Evolutionary conservation across 805 yeast genomes (phyloP), one percentile per base, ranked within the genome.

Genomic region (Starmerella floris): DNA sequence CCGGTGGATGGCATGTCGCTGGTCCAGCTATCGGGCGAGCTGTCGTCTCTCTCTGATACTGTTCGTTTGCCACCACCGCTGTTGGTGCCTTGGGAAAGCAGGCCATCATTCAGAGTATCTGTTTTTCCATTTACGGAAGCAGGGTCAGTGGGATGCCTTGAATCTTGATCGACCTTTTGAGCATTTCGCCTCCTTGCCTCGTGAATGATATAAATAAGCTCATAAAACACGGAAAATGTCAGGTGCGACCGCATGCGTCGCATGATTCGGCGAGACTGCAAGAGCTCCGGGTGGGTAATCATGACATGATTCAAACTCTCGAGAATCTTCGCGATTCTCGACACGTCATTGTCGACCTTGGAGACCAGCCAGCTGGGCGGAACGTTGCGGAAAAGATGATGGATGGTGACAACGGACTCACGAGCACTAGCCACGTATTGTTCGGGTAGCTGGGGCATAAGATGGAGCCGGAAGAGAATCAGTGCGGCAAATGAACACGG

Each of bases 391-490:
- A 76, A 83, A 35, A 85, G 64, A 57, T 95, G 68, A 60, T 87
- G 95, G 2, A 84, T 93, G 0, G 95, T 87, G 13, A 87, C 95
- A 53, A 87, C 82, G 3, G 93, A 81, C 60, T 87, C 95, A 51
- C 96, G 71, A 1, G 95, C 87, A 25, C 93, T 79, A 54, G 84
- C 94, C 33, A 83, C 74, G 56, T 78, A 83, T 35, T 57, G 74
- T 60, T 40, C 79, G 53, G 79, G 80, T 37, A 79, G 60, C 38
- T 84, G 65, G 3, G 93, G 82, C 0, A 93, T 79, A 43, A 83
- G 64, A 54, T 84, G 94, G 33, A 87, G 66, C 51, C 87, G 74
- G 67, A 87, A 87, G 23, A 87, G 64, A 16, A 83, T 67, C 33
- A 85, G 67, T 0, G 87, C 91, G 6, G 64, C 77, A 56, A 77